Conservation (phyloP, 2,329 filamentous ascomycete species). For the Verticillium longisporum region DNA sequence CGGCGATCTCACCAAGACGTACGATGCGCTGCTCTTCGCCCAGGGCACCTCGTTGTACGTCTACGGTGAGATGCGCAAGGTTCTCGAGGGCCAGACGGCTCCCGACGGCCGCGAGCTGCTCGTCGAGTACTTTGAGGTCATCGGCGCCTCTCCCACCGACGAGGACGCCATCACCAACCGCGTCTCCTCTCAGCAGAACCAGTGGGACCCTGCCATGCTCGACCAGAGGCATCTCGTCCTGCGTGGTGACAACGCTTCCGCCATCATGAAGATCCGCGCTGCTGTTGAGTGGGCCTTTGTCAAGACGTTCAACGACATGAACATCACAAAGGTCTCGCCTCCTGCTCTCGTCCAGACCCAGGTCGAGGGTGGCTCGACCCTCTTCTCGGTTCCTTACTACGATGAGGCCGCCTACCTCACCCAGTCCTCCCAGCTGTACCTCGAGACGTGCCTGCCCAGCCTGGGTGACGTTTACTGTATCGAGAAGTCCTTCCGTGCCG, state of each 20-base stretch:
- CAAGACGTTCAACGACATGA: conserved; percentile 67
- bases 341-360: conserved; percentile 92
- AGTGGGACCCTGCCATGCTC: conserved; percentile 58
- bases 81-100: conserved; percentile 71
- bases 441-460: conserved; percentile 87
- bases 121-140: conserved; percentile 81
- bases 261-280: conserved; percentile 81
- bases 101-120: conserved; percentile 83
- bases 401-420: conserved; percentile 87
- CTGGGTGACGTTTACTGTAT: conserved; percentile 97
- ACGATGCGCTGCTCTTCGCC: conserved; percentile 79
- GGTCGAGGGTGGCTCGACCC: conserved; percentile 84
- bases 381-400: conserved; percentile 88
- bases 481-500: conserved; percentile 96
- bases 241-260: conserved; percentile 75
- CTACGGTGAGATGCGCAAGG: conserved; percentile 74
- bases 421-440: conserved; percentile 94
- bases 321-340: conserved; percentile 77
- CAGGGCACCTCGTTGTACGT: conserved; percentile 80
- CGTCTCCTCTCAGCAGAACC: conserved; percentile 40
- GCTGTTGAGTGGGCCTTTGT: conserved; percentile 76
- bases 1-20: conserved; percentile 81
- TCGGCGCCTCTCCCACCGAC: conserved; percentile 73
- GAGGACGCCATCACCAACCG: conserved; percentile 88
- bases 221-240: conserved; percentile 81